A percentile compares a stretch with the other conserved stretches of the same genome.
These are phyloP conservation scores for Dothiorella sarmentorum DNA, from an alignment of 2,329 filamentous ascomycete genomes.

Conservation along the genomic window DNA sequence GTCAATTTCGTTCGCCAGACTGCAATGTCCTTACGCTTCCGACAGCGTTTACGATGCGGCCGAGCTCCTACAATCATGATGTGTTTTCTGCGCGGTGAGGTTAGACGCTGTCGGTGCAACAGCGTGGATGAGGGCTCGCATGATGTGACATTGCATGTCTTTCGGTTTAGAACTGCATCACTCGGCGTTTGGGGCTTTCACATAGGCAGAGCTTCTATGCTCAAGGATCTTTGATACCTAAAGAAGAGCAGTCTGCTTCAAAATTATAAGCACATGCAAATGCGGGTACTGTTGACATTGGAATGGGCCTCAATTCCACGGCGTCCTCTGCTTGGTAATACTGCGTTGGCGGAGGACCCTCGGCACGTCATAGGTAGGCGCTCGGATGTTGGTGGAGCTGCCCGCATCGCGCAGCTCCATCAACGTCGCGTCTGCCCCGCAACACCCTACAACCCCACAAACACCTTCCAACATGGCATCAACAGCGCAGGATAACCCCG, in stretches of 20 bases:
- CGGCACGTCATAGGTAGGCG: constrained; percentile 14
- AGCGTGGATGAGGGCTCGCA: neutral
- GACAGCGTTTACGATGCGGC: neutral
- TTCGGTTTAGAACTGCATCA: neutral
- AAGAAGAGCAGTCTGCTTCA: too few species aligned
- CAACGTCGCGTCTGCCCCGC: neutral
- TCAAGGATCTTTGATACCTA: neutral
- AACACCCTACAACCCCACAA: constrained; percentile 1
- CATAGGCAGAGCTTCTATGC: neutral
- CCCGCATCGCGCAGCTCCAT: constrained; percentile 7
- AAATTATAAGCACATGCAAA: too few species aligned
- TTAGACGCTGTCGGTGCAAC: neutral
- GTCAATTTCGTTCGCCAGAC: too few species aligned
- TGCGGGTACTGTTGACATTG: too few species aligned
- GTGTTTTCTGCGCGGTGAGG: neutral
- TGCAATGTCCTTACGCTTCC: neutral
- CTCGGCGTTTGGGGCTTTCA: neutral
- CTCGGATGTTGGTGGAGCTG: constrained; percentile 1
- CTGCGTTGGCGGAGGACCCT: neutral
- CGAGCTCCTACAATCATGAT: neutral
- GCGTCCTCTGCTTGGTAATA: neutral
- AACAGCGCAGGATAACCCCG: constrained; percentile 22
- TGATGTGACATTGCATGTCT: neutral
- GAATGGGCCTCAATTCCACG: neutral
- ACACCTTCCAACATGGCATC: constrained; percentile 27